phyloP scores from a whole-genome alignment of 2,329 filamentous ascomycete species.

The Bimuria novae-zelandiae region DNA sequence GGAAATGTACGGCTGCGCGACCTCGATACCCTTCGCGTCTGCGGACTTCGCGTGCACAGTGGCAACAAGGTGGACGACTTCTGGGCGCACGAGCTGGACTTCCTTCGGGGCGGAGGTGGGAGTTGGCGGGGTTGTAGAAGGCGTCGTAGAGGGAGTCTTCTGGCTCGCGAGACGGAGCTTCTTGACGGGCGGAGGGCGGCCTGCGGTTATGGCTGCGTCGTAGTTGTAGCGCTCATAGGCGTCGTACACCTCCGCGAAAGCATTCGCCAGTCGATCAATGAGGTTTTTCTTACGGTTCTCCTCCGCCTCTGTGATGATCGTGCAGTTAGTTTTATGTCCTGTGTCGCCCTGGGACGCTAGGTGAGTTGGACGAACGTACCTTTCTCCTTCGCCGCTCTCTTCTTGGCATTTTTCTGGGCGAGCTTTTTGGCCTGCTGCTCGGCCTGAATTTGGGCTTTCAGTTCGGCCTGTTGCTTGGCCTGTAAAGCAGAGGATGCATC shows the following conservation, averaged over 20 bases:
- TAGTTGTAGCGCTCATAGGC: constrained; percentile 6
- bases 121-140: background rate
- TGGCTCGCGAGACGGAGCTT: background rate
- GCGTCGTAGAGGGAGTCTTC: background rate
- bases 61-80: background rate
- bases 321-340: background rate
- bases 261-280: background rate
- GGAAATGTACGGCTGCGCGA: background rate
- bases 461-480: too few species aligned
- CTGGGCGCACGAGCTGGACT: background rate
- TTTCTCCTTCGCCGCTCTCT: background rate
- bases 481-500: too few species aligned
- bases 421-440: too few species aligned
- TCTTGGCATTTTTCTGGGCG: too few species aligned
- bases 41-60: background rate
- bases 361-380: background rate
- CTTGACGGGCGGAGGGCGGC: constrained; percentile 7
- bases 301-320: background rate
- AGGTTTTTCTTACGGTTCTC: background rate
- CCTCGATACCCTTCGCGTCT: background rate
- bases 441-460: too few species aligned
- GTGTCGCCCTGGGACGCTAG: background rate
- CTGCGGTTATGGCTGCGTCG: background rate
- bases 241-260: constrained; percentile 5
- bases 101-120: background rate